phyloP scores from a whole-genome alignment of 192 early-diverging fungal species.

The Umbelopsis sp. region DNA sequence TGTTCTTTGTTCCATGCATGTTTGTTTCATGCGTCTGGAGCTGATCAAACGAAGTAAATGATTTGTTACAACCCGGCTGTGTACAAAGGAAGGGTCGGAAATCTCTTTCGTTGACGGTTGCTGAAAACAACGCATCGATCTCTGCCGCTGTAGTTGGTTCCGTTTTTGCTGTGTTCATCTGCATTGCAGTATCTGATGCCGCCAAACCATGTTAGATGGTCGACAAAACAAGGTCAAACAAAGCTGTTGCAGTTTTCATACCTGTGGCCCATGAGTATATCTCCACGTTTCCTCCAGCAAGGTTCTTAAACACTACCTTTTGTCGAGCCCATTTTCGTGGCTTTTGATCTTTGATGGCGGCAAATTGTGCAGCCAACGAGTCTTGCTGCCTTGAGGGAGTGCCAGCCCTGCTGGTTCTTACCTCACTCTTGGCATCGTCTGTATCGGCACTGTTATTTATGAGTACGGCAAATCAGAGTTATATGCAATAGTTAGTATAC shows the following conservation, averaged over 20 bases:
- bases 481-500: neutral
- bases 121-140: slow-evolving; percentile 37
- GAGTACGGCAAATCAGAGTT: neutral
- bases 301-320: neutral
- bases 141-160: slow-evolving; percentile 36
- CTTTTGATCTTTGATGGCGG: slow-evolving; percentile 12
- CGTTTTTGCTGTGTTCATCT: slow-evolving; percentile 29
- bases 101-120: slow-evolving; percentile 29
- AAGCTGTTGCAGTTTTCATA: neutral
- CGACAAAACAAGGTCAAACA: too few relatives aligned
- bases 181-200: slow-evolving; percentile 11
- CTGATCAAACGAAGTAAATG: slow-evolving; percentile 39
- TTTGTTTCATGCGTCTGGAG: slow-evolving; percentile 42
- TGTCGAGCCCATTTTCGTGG: slow-evolving; percentile 5
- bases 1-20: slow-evolving; percentile 45
- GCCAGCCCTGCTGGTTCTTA: slow-evolving; percentile 3
- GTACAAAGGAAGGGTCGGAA: slow-evolving; percentile 42
- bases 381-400: neutral
- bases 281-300: slow-evolving; percentile 1
- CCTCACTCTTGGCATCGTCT: slow-evolving; percentile 17
- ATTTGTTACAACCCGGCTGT: slow-evolving; percentile 40
- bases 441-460: neutral
- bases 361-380: neutral
- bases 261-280: neutral
- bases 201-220: neutral